Conservation (phyloP, 768 basidiomycete species). For the Suillus sp. region DNA sequence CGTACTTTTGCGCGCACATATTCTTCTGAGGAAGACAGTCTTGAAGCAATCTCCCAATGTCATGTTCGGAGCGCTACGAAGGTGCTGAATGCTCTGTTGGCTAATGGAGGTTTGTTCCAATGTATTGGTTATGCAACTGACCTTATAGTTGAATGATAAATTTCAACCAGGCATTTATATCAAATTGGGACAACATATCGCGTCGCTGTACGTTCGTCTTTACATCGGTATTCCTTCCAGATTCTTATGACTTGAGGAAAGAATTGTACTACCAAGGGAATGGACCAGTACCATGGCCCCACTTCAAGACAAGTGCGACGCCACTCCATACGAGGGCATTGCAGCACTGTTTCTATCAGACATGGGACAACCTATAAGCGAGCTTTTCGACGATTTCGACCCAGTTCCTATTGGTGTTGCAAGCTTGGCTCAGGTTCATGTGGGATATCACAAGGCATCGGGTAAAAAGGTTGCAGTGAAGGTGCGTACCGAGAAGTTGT, state of each 20-base stretch:
- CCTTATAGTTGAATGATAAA: constrained; percentile 8
- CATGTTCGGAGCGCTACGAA: constrained; percentile 82
- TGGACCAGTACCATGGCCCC: constrained; percentile 62
- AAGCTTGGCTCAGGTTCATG: constrained; percentile 94
- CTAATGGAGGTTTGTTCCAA: constrained; percentile 74
- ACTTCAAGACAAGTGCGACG: constrained; percentile 91
- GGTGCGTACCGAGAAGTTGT: constrained; percentile 38
- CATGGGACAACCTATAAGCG: constrained; percentile 69
- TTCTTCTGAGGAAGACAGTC: constrained; percentile 49
- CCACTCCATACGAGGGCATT: constrained; percentile 79
- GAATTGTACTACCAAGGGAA: constrained; percentile 59
- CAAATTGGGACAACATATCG: constrained; percentile 89
- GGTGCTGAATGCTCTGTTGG: constrained; percentile 79
- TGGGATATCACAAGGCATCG: constrained; percentile 69
- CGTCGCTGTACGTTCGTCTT: constrained; percentile 51
- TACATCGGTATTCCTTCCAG: constrained; percentile 23
- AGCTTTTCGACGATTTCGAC: constrained; percentile 86
- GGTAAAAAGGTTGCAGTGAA: constrained; percentile 87
- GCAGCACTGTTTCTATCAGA: constrained; percentile 78
- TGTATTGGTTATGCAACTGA: constrained; percentile 4
- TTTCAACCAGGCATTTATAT: constrained; percentile 69
- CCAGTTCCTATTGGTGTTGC: constrained; percentile 91
- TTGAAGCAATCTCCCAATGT: constrained; percentile 68
- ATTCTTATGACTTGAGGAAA: constrained; percentile 26
- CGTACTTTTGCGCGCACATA: constrained; percentile 58